phyloP scores from a whole-genome alignment of 139 green algal genomes.

The Tetratostichococcus sp. region DNA sequence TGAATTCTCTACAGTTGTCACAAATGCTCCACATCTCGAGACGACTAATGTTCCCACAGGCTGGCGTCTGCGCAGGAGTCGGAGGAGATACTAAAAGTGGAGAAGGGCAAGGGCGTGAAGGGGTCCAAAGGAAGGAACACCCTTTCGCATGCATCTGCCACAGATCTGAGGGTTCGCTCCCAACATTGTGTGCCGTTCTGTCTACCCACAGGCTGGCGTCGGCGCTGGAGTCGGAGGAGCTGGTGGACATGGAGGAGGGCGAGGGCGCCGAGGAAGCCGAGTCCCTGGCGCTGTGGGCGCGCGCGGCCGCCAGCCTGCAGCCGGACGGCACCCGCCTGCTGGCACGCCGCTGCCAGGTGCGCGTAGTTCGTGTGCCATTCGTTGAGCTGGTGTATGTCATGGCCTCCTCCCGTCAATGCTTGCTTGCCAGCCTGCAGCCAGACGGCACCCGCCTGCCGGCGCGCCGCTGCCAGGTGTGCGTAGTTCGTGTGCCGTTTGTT shows the following conservation, averaged over 20 bases:
- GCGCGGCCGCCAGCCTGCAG: constrained; percentile 44
- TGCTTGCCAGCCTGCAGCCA: constrained; percentile 48
- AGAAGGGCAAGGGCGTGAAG: too few relatives aligned
- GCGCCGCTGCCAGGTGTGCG: constrained; percentile 31
- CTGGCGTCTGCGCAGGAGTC: too few relatives aligned
- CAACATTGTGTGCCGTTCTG: too few relatives aligned
- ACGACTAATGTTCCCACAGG: too few relatives aligned
- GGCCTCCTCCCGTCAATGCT: too few relatives aligned
- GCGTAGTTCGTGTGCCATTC: too few relatives aligned
- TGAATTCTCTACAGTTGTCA: too few relatives aligned
- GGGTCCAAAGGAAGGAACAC: too few relatives aligned
- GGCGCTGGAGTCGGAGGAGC: constrained; percentile 15
- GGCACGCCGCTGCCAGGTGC: constrained; percentile 27
- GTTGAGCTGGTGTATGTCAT: too few relatives aligned
- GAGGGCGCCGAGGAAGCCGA: constrained; percentile 11
- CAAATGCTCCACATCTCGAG: too few relatives aligned
- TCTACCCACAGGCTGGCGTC: constrained; percentile 5
- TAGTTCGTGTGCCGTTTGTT: too few relatives aligned
- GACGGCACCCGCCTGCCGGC: constrained; percentile 37
- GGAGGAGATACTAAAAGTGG: constrained; percentile 17
- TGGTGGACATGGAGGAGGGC: constrained; percentile 8
- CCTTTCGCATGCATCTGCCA: too few relatives aligned
- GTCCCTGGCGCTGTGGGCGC: constrained; percentile 31
- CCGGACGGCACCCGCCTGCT: constrained; percentile 41
- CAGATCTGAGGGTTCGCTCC: constrained; percentile 7